phyloP scores from a whole-genome alignment of 1,284 basidiomycete genomes.

The Phlebopus sp. region DNA sequence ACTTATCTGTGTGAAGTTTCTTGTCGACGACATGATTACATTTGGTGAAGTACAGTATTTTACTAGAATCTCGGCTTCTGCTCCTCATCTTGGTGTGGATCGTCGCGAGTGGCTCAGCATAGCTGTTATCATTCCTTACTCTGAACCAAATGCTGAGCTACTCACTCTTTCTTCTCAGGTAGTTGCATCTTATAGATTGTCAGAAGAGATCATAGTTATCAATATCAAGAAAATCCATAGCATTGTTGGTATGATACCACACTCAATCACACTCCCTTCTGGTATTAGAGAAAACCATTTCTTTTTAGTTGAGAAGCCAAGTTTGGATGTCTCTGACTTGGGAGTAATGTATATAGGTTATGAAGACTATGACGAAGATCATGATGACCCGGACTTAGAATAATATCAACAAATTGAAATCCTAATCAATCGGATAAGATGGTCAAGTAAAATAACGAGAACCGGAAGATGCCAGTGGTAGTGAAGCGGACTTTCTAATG shows the following conservation, averaged over 20 bases:
- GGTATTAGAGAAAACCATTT: not conserved
- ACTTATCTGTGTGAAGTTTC: no score
- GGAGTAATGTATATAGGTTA: not conserved
- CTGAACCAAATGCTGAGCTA: no score
- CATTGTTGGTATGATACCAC: constrained; percentile 27
- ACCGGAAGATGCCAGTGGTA: no score
- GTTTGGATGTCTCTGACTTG: constrained; percentile 5
- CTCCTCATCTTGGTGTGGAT: no score
- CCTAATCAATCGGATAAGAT: no score
- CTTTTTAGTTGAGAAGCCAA: constrained; percentile 6
- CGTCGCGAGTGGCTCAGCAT: no score
- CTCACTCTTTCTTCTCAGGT: constrained; percentile 20
- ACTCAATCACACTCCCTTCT: not conserved
- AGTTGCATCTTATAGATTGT: constrained; percentile 19
- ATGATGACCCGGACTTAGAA: no score
- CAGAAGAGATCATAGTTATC: constrained; percentile 18
- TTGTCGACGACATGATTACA: constrained; percentile 25
- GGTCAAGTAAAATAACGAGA: no score
- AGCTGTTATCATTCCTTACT: no score
- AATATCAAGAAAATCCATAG: constrained; percentile 18
- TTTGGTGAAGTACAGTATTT: constrained; percentile 15
- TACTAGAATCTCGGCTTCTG: not conserved
- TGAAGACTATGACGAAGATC: constrained; percentile 5
- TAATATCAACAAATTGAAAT: no score
- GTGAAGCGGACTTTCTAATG: no score